Conservation (phyloP, 75 land plant species). For the Pinus taeda region DNA sequence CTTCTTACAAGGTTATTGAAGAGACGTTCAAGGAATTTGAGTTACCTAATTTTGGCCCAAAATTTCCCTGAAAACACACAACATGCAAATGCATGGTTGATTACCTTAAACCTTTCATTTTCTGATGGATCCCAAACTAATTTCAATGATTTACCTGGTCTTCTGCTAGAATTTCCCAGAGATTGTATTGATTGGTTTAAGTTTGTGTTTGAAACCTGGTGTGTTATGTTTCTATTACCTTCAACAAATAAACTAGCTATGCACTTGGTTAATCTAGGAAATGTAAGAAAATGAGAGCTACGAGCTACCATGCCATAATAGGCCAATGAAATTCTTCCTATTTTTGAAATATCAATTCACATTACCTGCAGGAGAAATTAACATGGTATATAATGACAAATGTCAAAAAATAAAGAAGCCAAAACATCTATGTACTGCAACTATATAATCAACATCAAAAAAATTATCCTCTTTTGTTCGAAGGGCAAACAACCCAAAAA, state of each 20-base stretch:
- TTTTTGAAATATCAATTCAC: conserved; percentile 15
- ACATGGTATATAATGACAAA: not conserved
- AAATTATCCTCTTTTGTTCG: not conserved
- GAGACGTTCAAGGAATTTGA: no score
- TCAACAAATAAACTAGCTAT: conserved; percentile 2
- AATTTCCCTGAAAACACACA: no score
- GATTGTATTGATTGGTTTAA: not conserved
- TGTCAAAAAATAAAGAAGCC: not conserved
- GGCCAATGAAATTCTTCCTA: conserved; percentile 17
- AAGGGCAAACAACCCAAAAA: not conserved
- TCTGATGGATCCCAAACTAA: not conserved
- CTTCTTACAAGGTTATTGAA: no score
- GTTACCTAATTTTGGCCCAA: no score
- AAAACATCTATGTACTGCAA: not conserved
- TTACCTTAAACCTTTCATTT: not conserved
- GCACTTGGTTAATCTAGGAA: not conserved
- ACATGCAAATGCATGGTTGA: no score
- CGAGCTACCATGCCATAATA: conserved; percentile 31
- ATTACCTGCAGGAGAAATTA: conserved; percentile 17
- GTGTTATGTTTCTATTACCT: not conserved
- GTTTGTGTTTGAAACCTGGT: not conserved
- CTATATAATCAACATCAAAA: not conserved
- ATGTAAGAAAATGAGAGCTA: not conserved
- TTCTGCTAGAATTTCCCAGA: not conserved
- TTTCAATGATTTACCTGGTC: not conserved